A percentile compares a stretch with the other conserved stretches of the same genome.
phyloP scores from a whole-genome alignment of 1,139 yeast species.

The Kodamaea fungicola region DNA sequence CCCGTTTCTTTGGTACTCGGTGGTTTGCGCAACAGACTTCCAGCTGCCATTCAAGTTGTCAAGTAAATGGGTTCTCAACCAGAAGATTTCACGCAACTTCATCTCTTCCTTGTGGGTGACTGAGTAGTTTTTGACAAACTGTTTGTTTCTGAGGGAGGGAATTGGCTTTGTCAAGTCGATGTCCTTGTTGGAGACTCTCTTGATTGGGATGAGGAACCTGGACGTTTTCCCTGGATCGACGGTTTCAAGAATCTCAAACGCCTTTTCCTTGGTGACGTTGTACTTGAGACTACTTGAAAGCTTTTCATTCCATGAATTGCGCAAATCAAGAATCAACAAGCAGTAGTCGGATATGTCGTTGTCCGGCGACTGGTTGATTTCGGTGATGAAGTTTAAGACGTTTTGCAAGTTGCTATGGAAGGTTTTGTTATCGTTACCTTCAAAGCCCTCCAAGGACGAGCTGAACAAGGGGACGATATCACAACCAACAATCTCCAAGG shows the following conservation, averaged over 20 bases:
- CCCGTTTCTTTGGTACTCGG: slow-evolving; percentile 40
- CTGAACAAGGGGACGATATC: slow-evolving; percentile 57
- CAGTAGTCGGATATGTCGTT: slow-evolving; percentile 51
- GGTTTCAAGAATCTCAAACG: slow-evolving; percentile 20
- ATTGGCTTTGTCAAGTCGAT: slow-evolving; percentile 50
- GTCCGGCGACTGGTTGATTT: slow-evolving; percentile 12
- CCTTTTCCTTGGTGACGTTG: slow-evolving; percentile 12
- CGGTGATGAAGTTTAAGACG: slow-evolving; percentile 20
- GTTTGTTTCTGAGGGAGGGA: slow-evolving; percentile 75
- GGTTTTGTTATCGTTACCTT: slow-evolving; percentile 15
- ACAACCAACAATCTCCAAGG: slow-evolving; percentile 71
- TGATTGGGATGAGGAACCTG: slow-evolving; percentile 68
- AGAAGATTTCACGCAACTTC: slow-evolving; percentile 62
- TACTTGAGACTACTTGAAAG: slow-evolving; percentile 19
- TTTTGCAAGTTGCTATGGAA: slow-evolving; percentile 16
- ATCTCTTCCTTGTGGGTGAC: slow-evolving; percentile 53
- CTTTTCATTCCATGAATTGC: slow-evolving; percentile 64
- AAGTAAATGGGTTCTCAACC: slow-evolving; percentile 73
- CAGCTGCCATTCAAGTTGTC: slow-evolving; percentile 61
- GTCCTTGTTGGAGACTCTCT: slow-evolving; percentile 44
- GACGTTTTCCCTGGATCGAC: slow-evolving; percentile 51
- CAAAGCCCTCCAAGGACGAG: slow-evolving; percentile 21
- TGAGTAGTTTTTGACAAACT: slow-evolving; percentile 63
- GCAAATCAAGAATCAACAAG: slow-evolving; percentile 60
- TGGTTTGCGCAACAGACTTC: slow-evolving; percentile 30